Evolutionary conservation across 2,329 filamentous ascomycete species (phyloP), one percentile per base, ranked within the genome.

Genomic region (Diaporthe aspalathi): DNA sequence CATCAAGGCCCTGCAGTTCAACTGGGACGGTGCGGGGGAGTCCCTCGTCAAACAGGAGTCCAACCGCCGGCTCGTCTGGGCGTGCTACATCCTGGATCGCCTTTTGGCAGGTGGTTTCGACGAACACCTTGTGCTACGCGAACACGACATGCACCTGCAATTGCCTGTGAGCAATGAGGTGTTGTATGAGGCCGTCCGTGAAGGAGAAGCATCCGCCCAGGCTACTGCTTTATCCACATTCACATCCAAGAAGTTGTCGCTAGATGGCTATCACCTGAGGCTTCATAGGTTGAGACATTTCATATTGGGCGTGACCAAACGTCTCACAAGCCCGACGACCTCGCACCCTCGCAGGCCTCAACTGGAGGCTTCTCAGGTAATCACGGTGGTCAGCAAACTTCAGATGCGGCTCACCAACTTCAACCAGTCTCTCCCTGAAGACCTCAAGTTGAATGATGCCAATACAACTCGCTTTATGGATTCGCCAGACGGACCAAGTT

Each of bases 91-190:
- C 54, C 73, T 83, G 54, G 82, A 83, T 63, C 79, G 82, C 9
- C 73, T 81, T 29, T 76, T 83, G 14, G 81, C 82, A 1, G 81
- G 79, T 2, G 82, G 82, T 1, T 83, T 82, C 56, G 81, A 83
- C 32, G 81, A 82, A 62, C 83, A 83, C 70, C 78, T 83, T 24
- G 77, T 77, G 16, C 80, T 80, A 40, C 78, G 79, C 14, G 77
- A 80, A 7, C 79, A 82, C 17, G 79, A 79, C 40, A 82, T 83
- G 80, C 80, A 79, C 70, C 80, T 83, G 9, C 75, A 79, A 2
- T 72, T 83, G 24, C 82, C 82, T 8, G 81, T 80, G 66, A 75
- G 75, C 20, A 79, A 83, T 67, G 72, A 77, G 2, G 77, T 79
- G 3, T 81, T 81, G 56, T 76, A 76, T 22, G 78, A 81, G 60